phyloP scores from a whole-genome alignment of 352 stramenopile genomes.

The Phytopythium oedochilum region DNA sequence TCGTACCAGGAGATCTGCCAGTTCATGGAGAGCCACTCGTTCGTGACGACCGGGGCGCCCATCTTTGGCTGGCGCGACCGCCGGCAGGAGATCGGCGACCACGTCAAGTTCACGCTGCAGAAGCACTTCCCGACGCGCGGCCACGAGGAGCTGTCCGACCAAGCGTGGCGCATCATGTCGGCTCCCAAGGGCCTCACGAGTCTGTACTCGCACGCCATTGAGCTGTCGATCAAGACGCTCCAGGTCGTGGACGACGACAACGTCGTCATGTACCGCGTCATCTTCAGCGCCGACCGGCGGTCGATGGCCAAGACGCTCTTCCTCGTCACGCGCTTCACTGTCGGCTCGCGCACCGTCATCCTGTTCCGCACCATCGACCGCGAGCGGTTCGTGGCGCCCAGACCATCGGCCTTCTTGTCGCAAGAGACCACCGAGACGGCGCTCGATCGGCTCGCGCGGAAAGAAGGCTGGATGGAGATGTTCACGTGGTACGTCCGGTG shows the following conservation, averaged over 20 bases:
- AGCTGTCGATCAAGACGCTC: slow-evolving; percentile 29
- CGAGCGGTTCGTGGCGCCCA: slow-evolving; percentile 12
- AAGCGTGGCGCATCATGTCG: slow-evolving; percentile 36
- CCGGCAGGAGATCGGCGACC: slow-evolving; percentile 24
- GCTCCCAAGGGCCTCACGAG: slow-evolving; percentile 15
- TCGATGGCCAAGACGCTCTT: slow-evolving; percentile 40
- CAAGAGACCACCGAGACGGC: neutral
- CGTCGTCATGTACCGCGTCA: slow-evolving; percentile 47
- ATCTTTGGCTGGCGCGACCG: slow-evolving; percentile 54
- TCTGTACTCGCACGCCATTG: slow-evolving; percentile 47
- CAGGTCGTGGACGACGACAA: slow-evolving; percentile 61
- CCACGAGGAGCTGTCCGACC: slow-evolving; percentile 20
- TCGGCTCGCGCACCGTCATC: slow-evolving; percentile 30
- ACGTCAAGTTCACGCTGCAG: slow-evolving; percentile 51
- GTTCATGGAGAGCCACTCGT: slow-evolving; percentile 39
- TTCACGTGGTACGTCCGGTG: slow-evolving; percentile 38
- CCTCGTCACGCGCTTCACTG: slow-evolving; percentile 33
- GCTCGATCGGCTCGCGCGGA: neutral
- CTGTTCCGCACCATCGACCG: slow-evolving; percentile 40
- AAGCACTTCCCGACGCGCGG: slow-evolving; percentile 37
- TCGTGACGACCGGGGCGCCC: slow-evolving; percentile 34
- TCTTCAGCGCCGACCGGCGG: slow-evolving; percentile 18
- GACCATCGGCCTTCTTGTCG: neutral
- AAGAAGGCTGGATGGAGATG: slow-evolving; percentile 50
- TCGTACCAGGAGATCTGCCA: slow-evolving; percentile 34